Evolutionary conservation across 1,284 basidiomycete genomes (phyloP), one percentile per base, ranked within the genome.

Genomic region (Rhodotorula sp.): DNA sequence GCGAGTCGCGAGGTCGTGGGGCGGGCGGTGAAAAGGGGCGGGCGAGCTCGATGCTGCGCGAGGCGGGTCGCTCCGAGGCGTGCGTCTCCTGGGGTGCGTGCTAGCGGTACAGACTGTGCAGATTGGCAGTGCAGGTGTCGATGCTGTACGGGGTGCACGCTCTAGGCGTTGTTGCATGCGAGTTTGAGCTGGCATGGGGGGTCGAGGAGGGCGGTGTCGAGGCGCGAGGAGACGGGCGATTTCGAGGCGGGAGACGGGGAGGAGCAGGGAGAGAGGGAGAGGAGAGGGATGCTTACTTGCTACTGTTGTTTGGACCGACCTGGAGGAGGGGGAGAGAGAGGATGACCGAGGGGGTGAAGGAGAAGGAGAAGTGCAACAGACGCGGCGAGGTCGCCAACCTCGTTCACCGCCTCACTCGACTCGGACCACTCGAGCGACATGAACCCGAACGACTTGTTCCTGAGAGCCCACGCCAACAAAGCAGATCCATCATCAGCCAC

Each of bases 371-470:
- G 38, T 10, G 34, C 5, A 34, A 34, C 34, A 7, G 34, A 34
- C 34, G 34, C 34, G 5, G 34, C 34, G 34, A 34, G n/a, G n/a
- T n/a, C n/a, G n/a, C 28, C 28, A 28, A 28, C 28, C 34, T n/a
- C n/a, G 38, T 55, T 23, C 50, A 19, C 56, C 31, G 4, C 48
- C 38, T 48, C 45, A 16, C 31, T 56, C 48, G 2, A 43, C 31
- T 5, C 19, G 4, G 28, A 28, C 2, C 28, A 6, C 8, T 8
- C 45, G 16, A 43, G 18, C 26, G 38, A 48, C 14, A 71, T 71
- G 70, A 68, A 71, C 58, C 70, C 70, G 10, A 60, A 64, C 57
- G 62, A 68, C 48, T 48, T 73, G 10, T 62, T 63, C 49, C 64
- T 68, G 31, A 63, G 60, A 26, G 47, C 50, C 3, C 62, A 64